Evolutionary conservation across 768 basidiomycete genomes (phyloP).

Genomic region (Hysterangium stoloniferum): DNA sequence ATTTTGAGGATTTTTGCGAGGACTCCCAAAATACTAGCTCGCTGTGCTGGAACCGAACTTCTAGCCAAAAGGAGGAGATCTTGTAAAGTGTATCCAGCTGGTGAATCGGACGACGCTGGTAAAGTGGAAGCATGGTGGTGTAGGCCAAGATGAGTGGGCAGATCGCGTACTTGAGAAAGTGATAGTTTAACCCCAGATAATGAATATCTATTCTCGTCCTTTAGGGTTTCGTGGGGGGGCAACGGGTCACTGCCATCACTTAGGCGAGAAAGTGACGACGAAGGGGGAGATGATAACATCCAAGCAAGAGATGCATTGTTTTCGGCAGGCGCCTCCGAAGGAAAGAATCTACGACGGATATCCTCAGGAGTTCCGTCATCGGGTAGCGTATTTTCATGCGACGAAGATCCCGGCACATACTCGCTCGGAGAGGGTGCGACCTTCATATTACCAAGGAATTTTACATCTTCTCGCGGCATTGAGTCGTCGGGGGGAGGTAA

Average conservation of each 20-base stretch:
- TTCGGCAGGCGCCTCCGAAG: conserved; percentile 41
- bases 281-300: conserved; percentile 40
- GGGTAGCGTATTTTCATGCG: conserved; percentile 27
- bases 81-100: conserved; percentile 83
- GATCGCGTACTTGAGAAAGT: conserved; percentile 36
- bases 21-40: conserved; percentile 73
- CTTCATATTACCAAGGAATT: neutral
- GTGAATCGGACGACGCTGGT: conserved; percentile 31
- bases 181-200: conserved; percentile 60
- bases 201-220: conserved; percentile 14
- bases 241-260: neutral
- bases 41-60: conserved; percentile 77
- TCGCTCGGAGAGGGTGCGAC: neutral
- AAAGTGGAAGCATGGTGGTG: conserved; percentile 77
- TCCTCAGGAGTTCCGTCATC: conserved; percentile 76
- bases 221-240: neutral
- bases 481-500: conserved; percentile 39
- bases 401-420: neutral
- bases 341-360: conserved; percentile 80
- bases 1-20: conserved; percentile 49
- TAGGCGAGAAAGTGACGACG: neutral
- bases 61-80: conserved; percentile 75
- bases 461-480: conserved; percentile 5
- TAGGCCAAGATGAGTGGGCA: conserved; percentile 81
- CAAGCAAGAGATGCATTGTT: conserved; percentile 75